Percentiles rank a stretch among this genome's conserved stretches.
Conservation (phyloP, 495 filamentous ascomycete species). For the Penicillium robsamsonii region DNA sequence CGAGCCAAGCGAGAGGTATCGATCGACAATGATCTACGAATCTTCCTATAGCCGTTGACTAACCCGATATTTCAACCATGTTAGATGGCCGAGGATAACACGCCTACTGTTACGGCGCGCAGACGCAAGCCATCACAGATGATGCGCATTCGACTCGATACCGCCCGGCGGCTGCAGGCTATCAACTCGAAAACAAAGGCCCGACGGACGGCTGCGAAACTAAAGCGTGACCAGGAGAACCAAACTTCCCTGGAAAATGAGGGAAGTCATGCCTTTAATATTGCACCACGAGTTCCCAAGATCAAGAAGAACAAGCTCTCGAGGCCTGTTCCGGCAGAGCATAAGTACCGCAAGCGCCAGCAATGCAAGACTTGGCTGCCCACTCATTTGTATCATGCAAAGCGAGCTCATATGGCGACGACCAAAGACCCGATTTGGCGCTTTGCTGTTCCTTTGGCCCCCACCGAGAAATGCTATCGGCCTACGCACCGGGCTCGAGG, state of each 20-base stretch:
- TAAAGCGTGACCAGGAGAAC: constrained; percentile 32
- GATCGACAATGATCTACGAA: background rate
- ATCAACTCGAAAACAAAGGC: constrained; percentile 59
- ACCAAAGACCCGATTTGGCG: constrained; percentile 80
- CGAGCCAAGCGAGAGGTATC: constrained; percentile 70
- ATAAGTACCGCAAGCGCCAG: constrained; percentile 83
- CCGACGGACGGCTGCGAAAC: constrained; percentile 39
- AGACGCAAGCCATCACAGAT: constrained; percentile 68
- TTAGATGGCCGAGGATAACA: constrained; percentile 85
- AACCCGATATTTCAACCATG: constrained; percentile 1
- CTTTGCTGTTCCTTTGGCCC: constrained; percentile 78
- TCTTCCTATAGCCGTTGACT: background rate
- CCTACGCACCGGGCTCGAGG: constrained; percentile 80
- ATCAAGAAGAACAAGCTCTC: constrained; percentile 69
- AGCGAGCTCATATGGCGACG: constrained; percentile 82
- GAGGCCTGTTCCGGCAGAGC: constrained; percentile 59
- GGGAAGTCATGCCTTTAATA: constrained; percentile 37
- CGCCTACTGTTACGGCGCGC: constrained; percentile 72
- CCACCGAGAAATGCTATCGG: constrained; percentile 85
- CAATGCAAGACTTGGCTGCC: constrained; percentile 89
- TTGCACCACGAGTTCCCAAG: constrained; percentile 58
- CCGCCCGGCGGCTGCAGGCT: constrained; percentile 66
- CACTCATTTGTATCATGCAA: constrained; percentile 91
- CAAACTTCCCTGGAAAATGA: constrained; percentile 32
- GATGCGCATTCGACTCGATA: constrained; percentile 77